Conservation (phyloP, 1,284 basidiomycete genomes). For the Amylostereum chailletii region DNA sequence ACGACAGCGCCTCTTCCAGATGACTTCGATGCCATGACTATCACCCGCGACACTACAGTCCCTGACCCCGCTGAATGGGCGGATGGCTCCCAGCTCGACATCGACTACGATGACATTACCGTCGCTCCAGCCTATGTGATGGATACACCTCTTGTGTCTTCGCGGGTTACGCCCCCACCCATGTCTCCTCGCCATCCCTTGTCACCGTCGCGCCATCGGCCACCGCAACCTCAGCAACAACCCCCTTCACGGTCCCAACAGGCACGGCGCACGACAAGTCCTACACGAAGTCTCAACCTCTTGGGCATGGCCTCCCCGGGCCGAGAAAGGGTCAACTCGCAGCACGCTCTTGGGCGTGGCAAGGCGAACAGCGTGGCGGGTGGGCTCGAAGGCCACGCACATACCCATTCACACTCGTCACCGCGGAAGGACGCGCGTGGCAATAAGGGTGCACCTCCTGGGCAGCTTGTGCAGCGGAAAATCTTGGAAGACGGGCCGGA, state of each 20-base stretch:
- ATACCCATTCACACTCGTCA: not conserved
- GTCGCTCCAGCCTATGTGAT: conserved; percentile 5
- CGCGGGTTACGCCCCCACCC: not conserved
- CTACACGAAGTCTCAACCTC: conserved; percentile 6
- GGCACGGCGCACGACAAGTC: conserved; percentile 5
- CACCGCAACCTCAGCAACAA: not conserved
- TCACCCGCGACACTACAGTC: conserved; percentile 26
- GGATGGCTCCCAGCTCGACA: conserved; percentile 16
- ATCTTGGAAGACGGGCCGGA: conserved; percentile 26
- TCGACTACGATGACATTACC: conserved; percentile 22
- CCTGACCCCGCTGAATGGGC: conserved; percentile 23
- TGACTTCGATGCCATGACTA: conserved; percentile 32
- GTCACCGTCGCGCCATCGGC: too few relatives aligned
- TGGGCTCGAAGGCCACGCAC: conserved; percentile 15
- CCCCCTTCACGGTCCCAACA: not conserved
- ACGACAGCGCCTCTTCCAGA: conserved; percentile 30
- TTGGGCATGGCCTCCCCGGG: not conserved
- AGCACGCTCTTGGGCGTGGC: not conserved
- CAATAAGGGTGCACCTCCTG: not conserved
- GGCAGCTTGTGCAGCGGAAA: conserved; percentile 24
- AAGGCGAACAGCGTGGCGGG: conserved; percentile 6
- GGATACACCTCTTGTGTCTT: not conserved
- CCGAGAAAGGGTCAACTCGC: too few relatives aligned
- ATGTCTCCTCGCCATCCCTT: not conserved
- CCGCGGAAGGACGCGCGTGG: conserved; percentile 14